Percentiles rank a stretch among this genome's conserved stretches.
Evolutionary conservation across 148 eudicot species (phyloP).

Genomic region (Arctostaphylos glauca): DNA sequence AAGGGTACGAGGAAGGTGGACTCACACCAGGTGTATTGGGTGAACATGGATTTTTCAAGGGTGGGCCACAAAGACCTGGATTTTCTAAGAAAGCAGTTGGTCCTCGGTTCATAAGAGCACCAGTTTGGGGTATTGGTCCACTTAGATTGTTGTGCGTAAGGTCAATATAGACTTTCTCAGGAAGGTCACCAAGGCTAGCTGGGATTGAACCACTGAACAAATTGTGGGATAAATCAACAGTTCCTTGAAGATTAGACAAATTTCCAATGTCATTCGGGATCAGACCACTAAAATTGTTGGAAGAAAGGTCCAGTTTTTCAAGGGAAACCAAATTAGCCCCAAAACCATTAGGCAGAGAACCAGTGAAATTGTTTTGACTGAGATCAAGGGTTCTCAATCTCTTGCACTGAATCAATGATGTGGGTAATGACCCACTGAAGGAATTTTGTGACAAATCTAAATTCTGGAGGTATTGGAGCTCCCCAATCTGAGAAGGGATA

Average conservation of each 20-base stretch:
- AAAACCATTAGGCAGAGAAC: slow-evolving; percentile 68
- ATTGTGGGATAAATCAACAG: slow-evolving; percentile 89
- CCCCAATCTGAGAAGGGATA: slow-evolving; percentile 64
- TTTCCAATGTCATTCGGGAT: slow-evolving; percentile 85
- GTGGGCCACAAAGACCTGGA: slow-evolving; percentile 89
- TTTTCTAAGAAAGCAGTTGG: slow-evolving; percentile 95
- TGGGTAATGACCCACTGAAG: slow-evolving; percentile 80
- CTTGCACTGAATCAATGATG: slow-evolving; percentile 58
- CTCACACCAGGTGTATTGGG: slow-evolving; percentile 30
- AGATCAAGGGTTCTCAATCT: slow-evolving; percentile 67
- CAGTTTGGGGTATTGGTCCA: slow-evolving; percentile 87
- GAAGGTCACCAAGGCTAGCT: slow-evolving; percentile 84
- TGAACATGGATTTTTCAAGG: slow-evolving; percentile 71
- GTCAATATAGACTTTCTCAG: slow-evolving; percentile 95
- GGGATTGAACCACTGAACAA: slow-evolving; percentile 84
- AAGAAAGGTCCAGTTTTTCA: slow-evolving; percentile 70
- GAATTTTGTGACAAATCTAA: slow-evolving; percentile 77
- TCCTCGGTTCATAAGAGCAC: slow-evolving; percentile 87
- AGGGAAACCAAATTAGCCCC: slow-evolving; percentile 60
- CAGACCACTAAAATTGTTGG: slow-evolving; percentile 56
- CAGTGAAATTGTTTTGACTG: slow-evolving; percentile 65
- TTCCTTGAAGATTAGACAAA: slow-evolving; percentile 77
- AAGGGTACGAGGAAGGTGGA: slow-evolving; percentile 69
- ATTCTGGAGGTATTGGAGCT: slow-evolving; percentile 61
- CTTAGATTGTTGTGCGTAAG: slow-evolving; percentile 76